These are phyloP conservation scores for Orobanche coerulescens DNA, from an alignment of 257 asterid genomes.

Conservation along the genomic window DNA sequence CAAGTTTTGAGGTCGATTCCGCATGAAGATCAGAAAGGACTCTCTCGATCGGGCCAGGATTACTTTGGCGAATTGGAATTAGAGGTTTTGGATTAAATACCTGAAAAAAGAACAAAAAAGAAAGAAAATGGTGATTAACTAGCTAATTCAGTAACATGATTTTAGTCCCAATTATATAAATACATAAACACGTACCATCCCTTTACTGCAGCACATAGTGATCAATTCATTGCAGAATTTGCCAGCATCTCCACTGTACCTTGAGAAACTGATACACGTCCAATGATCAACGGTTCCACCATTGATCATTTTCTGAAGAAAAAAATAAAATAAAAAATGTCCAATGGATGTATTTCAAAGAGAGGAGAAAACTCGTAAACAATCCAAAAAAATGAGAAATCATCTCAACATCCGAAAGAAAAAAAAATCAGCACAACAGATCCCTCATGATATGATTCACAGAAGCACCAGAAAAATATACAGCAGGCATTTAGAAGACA, in stretches of 20 bases:
- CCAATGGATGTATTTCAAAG: neutral
- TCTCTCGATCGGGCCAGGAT: slow-evolving; percentile 33
- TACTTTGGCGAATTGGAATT: slow-evolving; percentile 24
- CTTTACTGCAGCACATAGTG: slow-evolving; percentile 53
- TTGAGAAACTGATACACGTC: slow-evolving; percentile 59
- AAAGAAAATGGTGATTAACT: neutral
- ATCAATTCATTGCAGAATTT: slow-evolving; percentile 39
- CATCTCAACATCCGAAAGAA: no score
- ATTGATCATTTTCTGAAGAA: slow-evolving; percentile 58
- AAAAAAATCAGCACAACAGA: no score
- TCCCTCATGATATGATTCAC: no score
- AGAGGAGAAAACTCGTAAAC: no score
- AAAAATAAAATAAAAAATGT: no score
- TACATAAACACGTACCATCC: slow-evolving; percentile 51
- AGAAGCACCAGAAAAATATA: neutral
- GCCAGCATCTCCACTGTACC: neutral
- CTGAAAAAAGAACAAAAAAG: slow-evolving; percentile 25
- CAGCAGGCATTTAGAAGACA: neutral
- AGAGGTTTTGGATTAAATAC: slow-evolving; percentile 30
- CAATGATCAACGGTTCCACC: slow-evolving; percentile 54
- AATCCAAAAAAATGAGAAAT: no score
- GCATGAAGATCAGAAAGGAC: slow-evolving; percentile 30
- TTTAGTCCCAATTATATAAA: neutral
- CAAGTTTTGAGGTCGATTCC: slow-evolving; percentile 16
- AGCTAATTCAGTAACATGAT: neutral